Evolutionary conservation across 768 basidiomycete species (phyloP).

Genomic region (Lactarius tabidus): DNA sequence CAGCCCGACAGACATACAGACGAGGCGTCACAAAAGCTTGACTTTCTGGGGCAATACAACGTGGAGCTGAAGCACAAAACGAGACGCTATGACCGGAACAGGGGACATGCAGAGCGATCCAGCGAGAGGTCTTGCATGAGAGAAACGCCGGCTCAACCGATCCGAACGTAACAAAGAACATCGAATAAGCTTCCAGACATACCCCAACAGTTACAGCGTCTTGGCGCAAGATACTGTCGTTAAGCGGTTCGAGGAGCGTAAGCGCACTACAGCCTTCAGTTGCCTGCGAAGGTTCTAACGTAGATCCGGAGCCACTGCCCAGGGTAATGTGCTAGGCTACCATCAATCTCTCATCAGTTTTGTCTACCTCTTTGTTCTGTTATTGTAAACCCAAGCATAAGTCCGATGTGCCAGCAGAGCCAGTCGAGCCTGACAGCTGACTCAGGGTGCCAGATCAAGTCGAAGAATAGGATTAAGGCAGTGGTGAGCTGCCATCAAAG

Average conservation of each 20-base stretch:
- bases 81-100: neutral
- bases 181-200: neutral
- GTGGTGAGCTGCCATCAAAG: neutral
- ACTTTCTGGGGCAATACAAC: neutral
- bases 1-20: slow-evolving; percentile 7
- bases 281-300: neutral
- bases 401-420: neutral
- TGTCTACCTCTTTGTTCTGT: neutral
- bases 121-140: neutral
- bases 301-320: neutral
- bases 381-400: neutral
- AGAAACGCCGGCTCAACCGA: no score
- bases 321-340: neutral
- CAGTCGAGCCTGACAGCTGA: neutral
- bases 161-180: neutral
- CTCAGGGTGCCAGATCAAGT: neutral
- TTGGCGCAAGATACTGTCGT: neutral
- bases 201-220: slow-evolving; percentile 11
- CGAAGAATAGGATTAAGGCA: neutral
- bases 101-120: neutral
- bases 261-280: neutral
- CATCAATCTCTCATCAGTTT: neutral
- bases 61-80: neutral
- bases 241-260: neutral
- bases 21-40: neutral